These are phyloP conservation scores for Aspergillus sp. DNA, from an alignment of 2,329 filamentous ascomycete species.

Conservation along the genomic window DNA sequence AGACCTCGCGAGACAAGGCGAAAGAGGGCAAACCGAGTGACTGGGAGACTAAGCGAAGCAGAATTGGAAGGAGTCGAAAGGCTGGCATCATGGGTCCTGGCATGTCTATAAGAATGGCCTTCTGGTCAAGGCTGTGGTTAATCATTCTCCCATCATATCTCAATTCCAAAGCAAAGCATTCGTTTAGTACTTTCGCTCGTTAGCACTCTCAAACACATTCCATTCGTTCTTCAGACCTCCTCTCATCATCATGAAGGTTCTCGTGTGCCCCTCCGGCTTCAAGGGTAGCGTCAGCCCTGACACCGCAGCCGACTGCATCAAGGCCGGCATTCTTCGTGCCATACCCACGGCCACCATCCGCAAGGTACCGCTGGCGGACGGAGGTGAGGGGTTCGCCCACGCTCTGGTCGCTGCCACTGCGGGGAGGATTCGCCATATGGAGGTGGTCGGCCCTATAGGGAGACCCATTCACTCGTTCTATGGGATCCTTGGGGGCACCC, in stretches of 20 bases:
- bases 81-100: neutral
- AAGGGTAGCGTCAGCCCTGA: slow-evolving; percentile 58
- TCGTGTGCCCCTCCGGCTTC: slow-evolving; percentile 60
- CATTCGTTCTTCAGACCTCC: slow-evolving; percentile 1
- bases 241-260: slow-evolving; percentile 36
- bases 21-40: neutral
- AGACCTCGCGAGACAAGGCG: neutral
- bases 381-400: slow-evolving; percentile 57
- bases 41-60: neutral
- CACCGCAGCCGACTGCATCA: slow-evolving; percentile 57
- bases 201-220: neutral
- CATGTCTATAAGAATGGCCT: neutral
- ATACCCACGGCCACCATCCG: slow-evolving; percentile 48
- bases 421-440: slow-evolving; percentile 44
- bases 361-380: slow-evolving; percentile 58
- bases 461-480: slow-evolving; percentile 50
- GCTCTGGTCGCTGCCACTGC: slow-evolving; percentile 51
- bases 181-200: slow-evolving; percentile 1
- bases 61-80: neutral
- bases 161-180: neutral
- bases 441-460: slow-evolving; percentile 53
- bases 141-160: neutral
- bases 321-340: slow-evolving; percentile 52
- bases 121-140: neutral
- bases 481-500: slow-evolving; percentile 47